phyloP scores from a whole-genome alignment of 441 rosid genomes.

The Mallotus repandus region DNA sequence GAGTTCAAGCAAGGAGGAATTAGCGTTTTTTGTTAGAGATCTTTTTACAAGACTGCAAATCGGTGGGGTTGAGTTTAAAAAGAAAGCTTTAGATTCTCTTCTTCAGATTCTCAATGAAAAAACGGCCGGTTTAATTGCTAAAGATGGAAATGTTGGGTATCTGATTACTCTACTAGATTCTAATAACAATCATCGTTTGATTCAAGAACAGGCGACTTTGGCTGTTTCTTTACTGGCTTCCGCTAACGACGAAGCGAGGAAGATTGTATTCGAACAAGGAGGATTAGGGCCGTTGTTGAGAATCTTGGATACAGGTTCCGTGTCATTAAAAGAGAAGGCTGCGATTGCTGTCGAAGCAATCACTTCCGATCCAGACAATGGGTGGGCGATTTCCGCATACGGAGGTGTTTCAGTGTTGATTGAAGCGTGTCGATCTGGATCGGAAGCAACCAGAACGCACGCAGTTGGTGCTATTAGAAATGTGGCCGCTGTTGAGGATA shows the following conservation, averaged over 20 bases:
- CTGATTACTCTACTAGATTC: constrained; percentile 54
- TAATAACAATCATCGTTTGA: constrained; percentile 34
- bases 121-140: constrained; percentile 49
- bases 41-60: constrained; percentile 74
- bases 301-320: constrained; percentile 58
- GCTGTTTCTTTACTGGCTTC: constrained; percentile 63
- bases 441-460: constrained; percentile 44
- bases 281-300: constrained; percentile 70
- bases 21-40: constrained; percentile 57
- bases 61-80: constrained; percentile 73
- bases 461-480: constrained; percentile 65
- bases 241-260: constrained; percentile 54
- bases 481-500: constrained; percentile 55
- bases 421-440: constrained; percentile 66
- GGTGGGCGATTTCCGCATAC: constrained; percentile 71
- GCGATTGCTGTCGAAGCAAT: constrained; percentile 67
- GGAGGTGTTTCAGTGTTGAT: constrained; percentile 57
- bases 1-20: constrained; percentile 50
- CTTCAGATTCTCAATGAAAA: constrained; percentile 59
- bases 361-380: constrained; percentile 63
- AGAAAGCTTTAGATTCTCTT: constrained; percentile 68
- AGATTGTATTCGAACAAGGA: constrained; percentile 59
- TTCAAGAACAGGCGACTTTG: constrained; percentile 62
- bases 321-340: constrained; percentile 56
- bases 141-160: constrained; percentile 66